Conservation (phyloP, 495 filamentous ascomycete genomes). For the Rostrohypoxylon terebratum region DNA sequence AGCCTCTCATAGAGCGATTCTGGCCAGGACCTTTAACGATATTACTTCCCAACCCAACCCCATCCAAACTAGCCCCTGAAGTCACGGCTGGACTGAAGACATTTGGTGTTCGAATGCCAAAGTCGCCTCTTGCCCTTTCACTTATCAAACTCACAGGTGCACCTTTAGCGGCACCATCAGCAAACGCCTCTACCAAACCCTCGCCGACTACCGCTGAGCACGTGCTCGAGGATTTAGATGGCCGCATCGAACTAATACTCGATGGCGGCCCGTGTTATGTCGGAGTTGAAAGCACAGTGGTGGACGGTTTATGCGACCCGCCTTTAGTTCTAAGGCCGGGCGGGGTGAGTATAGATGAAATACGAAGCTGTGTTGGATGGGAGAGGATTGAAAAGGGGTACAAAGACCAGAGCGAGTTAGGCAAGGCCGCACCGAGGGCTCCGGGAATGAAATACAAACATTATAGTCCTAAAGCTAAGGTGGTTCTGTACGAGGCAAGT, state of each 20-base stretch:
- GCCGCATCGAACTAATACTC: constrained; percentile 87
- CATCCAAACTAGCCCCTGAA: constrained; percentile 80
- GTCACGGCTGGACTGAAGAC: constrained; percentile 86
- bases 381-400: constrained; percentile 79
- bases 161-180: constrained; percentile 93
- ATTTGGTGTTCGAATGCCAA: constrained; percentile 92
- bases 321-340: constrained; percentile 88
- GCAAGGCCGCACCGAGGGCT: constrained; percentile 73
- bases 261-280: constrained; percentile 89
- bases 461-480: constrained; percentile 90
- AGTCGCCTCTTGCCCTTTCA: constrained; percentile 82
- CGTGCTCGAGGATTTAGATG: constrained; percentile 84
- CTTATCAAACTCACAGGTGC: constrained; percentile 80
- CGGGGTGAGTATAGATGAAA: constrained; percentile 87
- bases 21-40: constrained; percentile 98
- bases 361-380: constrained; percentile 83
- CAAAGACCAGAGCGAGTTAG: constrained; percentile 69
- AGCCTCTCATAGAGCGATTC: constrained; percentile 80
- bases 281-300: constrained; percentile 96
- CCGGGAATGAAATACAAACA: constrained; percentile 99
- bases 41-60: constrained; percentile 79
- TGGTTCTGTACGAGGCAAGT: constrained; percentile 80
- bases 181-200: constrained; percentile 92
- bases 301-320: constrained; percentile 85
- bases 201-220: constrained; percentile 90